Conservation (phyloP, 78 protist species). For the Isochrysis galbana region DNA sequence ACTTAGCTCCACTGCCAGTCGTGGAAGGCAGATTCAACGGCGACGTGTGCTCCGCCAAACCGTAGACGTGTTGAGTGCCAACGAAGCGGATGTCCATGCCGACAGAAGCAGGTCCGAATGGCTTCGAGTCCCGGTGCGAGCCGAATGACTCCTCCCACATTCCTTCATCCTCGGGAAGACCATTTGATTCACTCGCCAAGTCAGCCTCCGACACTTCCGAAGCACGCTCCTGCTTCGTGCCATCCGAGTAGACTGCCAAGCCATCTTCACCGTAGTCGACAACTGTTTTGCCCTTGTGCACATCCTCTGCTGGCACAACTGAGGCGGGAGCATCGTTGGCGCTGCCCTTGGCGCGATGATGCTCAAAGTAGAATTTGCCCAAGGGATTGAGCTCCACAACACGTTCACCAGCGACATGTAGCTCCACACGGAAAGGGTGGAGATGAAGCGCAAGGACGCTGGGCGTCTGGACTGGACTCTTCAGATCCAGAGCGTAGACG, state of each 20-base stretch:
- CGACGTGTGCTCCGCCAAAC: constrained; percentile 93
- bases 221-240: background rate
- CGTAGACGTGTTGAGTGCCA: constrained; percentile 72
- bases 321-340: background rate
- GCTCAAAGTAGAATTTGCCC: constrained; percentile 39
- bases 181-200: background rate
- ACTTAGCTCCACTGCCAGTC: background rate
- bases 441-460: background rate
- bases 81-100: constrained; percentile 77
- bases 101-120: constrained; percentile 43
- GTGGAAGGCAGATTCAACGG: constrained; percentile 71
- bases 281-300: background rate
- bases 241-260: background rate
- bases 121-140: constrained; percentile 42
- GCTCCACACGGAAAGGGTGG: constrained; percentile 4
- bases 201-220: background rate
- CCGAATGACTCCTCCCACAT: constrained; percentile 62
- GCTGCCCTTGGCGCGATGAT: constrained; percentile 6
- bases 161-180: background rate
- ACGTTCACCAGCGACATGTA: background rate
- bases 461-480: background rate
- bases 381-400: constrained; percentile 11
- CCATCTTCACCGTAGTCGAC: constrained; percentile 17
- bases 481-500: background rate
- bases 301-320: background rate